phyloP scores from a whole-genome alignment of 2,329 filamentous ascomycete genomes.

The Colletotrichum theobromicola region DNA sequence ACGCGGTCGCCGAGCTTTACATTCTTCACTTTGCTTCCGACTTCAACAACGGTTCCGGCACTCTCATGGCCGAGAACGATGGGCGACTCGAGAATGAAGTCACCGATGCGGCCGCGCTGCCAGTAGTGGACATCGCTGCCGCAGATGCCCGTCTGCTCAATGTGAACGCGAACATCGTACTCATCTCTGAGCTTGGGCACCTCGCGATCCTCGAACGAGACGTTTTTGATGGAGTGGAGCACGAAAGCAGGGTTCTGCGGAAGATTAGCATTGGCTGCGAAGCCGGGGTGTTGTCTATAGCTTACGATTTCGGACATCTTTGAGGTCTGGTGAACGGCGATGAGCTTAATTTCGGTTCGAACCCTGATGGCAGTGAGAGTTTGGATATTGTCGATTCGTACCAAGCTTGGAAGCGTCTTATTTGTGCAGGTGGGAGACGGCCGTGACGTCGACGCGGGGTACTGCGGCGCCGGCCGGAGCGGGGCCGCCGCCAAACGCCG shows the following conservation, averaged over 20 bases:
- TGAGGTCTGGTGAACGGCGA: not conserved
- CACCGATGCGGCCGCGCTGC: constrained; percentile 50
- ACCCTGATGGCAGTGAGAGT: not conserved
- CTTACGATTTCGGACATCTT: constrained; percentile 4
- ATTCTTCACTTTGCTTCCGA: constrained; percentile 44
- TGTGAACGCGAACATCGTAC: constrained; percentile 47
- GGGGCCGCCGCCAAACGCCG: constrained; percentile 14
- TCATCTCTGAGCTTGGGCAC: constrained; percentile 43
- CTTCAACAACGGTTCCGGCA: constrained; percentile 44
- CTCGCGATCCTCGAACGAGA: constrained; percentile 48
- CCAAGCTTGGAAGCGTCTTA: not conserved
- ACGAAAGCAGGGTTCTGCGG: constrained; percentile 51
- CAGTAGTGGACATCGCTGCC: constrained; percentile 52
- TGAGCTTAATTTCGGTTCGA: not conserved
- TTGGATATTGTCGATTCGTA: not conserved
- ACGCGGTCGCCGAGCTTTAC: constrained; percentile 49
- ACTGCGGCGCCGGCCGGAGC: constrained; percentile 5
- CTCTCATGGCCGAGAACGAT: constrained; percentile 54
- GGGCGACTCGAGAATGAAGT: constrained; percentile 48
- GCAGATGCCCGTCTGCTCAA: constrained; percentile 53
- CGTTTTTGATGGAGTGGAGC: constrained; percentile 47
- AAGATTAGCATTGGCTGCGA: not conserved
- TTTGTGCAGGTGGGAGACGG: not conserved
- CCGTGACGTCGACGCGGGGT: constrained; percentile 14
- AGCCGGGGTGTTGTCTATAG: not conserved